phyloP scores from a whole-genome alignment of 2,329 filamentous ascomycete species.

The Colletotrichum siamense region DNA sequence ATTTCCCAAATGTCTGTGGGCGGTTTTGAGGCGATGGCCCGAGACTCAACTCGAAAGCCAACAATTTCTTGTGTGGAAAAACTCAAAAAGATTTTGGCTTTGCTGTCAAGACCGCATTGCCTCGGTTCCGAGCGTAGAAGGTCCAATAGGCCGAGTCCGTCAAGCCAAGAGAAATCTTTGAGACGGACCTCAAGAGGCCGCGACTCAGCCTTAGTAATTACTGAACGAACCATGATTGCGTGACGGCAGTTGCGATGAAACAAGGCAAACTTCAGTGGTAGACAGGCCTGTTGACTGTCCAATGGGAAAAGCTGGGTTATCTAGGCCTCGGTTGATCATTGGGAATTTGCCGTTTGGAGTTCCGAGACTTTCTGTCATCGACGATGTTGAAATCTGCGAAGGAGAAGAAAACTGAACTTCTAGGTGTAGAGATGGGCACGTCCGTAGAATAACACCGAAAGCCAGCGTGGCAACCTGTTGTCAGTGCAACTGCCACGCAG shows the following conservation, averaged over 20 bases:
- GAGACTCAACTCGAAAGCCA: background rate
- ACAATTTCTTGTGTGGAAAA: background rate
- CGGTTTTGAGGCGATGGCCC: background rate
- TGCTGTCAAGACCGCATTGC: background rate
- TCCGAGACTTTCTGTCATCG: background rate
- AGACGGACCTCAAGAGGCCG: background rate
- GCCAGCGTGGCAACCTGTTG: background rate
- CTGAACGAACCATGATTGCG: background rate
- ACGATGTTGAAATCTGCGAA: background rate
- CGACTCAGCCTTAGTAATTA: background rate
- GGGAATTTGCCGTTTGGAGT: background rate
- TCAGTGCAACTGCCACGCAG: background rate
- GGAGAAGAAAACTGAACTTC: background rate
- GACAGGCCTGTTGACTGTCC: background rate
- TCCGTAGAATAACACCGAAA: background rate
- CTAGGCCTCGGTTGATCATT: background rate
- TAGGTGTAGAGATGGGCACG: background rate
- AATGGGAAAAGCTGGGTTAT: background rate
- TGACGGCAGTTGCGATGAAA: background rate
- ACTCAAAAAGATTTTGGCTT: background rate
- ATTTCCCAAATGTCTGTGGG: constrained; percentile 6
- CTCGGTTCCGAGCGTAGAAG: background rate
- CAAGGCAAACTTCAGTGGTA: background rate
- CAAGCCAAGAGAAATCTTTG: background rate
- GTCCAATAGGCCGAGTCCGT: background rate